A percentile compares a stretch with the other conserved stretches of the same genome.
These are phyloP conservation scores for Psilocybe subaeruginosa DNA, from an alignment of 768 basidiomycete species.

Conservation along the genomic window DNA sequence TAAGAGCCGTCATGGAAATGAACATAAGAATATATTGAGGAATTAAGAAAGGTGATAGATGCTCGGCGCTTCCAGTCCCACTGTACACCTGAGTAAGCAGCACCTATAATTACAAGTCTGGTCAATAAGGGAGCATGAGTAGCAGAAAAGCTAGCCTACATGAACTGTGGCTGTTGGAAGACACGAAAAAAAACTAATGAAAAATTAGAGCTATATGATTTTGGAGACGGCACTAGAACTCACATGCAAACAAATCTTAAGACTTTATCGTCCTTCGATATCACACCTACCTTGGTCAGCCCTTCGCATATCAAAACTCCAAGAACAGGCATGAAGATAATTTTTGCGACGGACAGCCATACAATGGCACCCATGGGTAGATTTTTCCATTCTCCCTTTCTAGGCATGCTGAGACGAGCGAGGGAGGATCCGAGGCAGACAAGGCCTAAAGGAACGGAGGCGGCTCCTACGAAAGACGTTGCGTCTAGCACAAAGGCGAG, in stretches of 20 bases:
- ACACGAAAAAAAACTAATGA: constrained; percentile 56
- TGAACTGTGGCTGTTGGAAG: constrained; percentile 65
- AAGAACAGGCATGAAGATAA: constrained; percentile 61
- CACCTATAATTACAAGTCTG: constrained; percentile 39
- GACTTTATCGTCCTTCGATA: constrained; percentile 56
- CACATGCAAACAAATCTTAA: constrained; percentile 72
- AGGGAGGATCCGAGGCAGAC: constrained; percentile 66
- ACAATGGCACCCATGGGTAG: constrained; percentile 55
- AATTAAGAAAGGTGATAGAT: constrained; percentile 64
- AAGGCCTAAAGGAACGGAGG: constrained; percentile 65
- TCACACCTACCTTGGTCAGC: constrained; percentile 48
- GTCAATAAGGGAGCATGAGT: neutral
- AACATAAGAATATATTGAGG: constrained; percentile 62
- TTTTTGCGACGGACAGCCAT: constrained; percentile 53
- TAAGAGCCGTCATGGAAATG: constrained; percentile 50
- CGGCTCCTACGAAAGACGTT: constrained; percentile 59
- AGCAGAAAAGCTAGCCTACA: constrained; percentile 29
- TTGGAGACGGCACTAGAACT: constrained; percentile 23
- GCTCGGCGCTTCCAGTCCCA: constrained; percentile 64
- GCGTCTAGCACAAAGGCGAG: constrained; percentile 64
- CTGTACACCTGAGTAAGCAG: constrained; percentile 69
- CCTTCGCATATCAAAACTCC: constrained; percentile 61
- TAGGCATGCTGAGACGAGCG: constrained; percentile 58
- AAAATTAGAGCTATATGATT: neutral
- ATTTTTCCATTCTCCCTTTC: constrained; percentile 40